A percentile compares a stretch with the other conserved stretches of the same genome.
phyloP scores from a whole-genome alignment of 805 yeast genomes.

The Wickerhamomyces silvicola region DNA sequence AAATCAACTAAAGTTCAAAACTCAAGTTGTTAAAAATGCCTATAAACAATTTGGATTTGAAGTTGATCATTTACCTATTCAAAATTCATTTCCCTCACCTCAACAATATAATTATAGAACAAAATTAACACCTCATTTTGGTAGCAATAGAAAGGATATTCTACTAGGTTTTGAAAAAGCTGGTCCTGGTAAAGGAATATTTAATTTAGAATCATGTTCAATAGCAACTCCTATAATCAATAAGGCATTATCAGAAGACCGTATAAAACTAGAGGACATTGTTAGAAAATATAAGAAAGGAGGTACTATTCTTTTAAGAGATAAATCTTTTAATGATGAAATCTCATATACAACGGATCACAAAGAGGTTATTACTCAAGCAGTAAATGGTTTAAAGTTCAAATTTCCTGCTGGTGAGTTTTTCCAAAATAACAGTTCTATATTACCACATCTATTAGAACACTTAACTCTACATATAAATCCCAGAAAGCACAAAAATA shows the following conservation, averaged over 20 bases:
- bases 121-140: conserved; percentile 92
- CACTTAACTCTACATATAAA: conserved; percentile 67
- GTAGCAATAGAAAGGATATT: conserved; percentile 53
- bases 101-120: conserved; percentile 71
- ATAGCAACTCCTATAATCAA: conserved; percentile 82
- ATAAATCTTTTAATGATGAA: conserved; percentile 44
- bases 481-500: conserved; percentile 40
- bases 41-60: conserved; percentile 66
- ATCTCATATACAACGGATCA: conserved; percentile 64
- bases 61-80: conserved; percentile 40
- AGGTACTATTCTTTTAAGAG: conserved; percentile 84
- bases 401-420: conserved; percentile 94
- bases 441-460: conserved; percentile 71
- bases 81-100: conserved; percentile 70
- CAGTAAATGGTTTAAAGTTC: conserved; percentile 62
- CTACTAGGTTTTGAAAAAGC: conserved; percentile 74
- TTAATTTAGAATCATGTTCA: conserved; percentile 86
- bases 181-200: conserved; percentile 34
- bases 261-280: conserved; percentile 41
- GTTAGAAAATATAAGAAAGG: conserved; percentile 55
- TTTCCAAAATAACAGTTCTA: conserved; percentile 92
- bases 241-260: conserved; percentile 61
- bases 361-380: conserved; percentile 70
- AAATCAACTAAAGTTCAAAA: conserved; percentile 65
- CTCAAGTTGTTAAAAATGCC: conserved; percentile 71